Evolutionary conservation across 140 eudicot genomes (phyloP).

Genomic region (Bidens hawaiensis): DNA sequence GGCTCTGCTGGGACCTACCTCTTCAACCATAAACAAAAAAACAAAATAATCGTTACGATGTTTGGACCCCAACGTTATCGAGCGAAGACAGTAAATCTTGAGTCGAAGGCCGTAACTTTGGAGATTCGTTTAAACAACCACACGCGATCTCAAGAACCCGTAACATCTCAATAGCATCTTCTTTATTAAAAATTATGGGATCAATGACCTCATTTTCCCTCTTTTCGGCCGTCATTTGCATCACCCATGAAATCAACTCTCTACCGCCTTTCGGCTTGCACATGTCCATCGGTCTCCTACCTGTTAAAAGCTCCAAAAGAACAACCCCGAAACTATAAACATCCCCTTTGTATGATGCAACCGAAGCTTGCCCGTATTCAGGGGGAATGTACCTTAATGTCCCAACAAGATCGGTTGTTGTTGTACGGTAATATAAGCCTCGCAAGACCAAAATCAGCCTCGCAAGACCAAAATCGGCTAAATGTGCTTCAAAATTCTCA

Average conservation of each 20-base stretch:
- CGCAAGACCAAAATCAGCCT: no score
- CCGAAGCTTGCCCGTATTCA: slow-evolving; percentile 70
- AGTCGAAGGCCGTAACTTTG: slow-evolving; percentile 61
- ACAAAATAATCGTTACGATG: background rate
- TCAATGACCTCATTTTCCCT: slow-evolving; percentile 70
- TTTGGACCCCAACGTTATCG: slow-evolving; percentile 32
- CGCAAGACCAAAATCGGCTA: slow-evolving; percentile 89
- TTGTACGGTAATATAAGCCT: slow-evolving; percentile 53
- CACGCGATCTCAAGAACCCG: slow-evolving; percentile 56
- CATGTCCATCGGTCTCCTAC: slow-evolving; percentile 76
- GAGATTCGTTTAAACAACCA: slow-evolving; percentile 52
- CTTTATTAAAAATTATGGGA: slow-evolving; percentile 49
- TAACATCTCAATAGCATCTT: slow-evolving; percentile 40
- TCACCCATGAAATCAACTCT: slow-evolving; percentile 69
- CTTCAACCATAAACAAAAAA: background rate
- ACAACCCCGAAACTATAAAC: slow-evolving; percentile 83
- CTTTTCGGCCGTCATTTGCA: slow-evolving; percentile 51
- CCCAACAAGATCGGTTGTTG: slow-evolving; percentile 81
- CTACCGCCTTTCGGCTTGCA: slow-evolving; percentile 55
- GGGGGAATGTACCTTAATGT: slow-evolving; percentile 91
- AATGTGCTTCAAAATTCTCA: slow-evolving; percentile 64
- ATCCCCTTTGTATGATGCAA: slow-evolving; percentile 78
- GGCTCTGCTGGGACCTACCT: no score
- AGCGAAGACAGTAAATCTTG: slow-evolving; percentile 60
- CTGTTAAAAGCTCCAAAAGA: slow-evolving; percentile 78